These are phyloP conservation scores for Trichopus zeylanicus DNA, from an alignment of 116 monocot species.

Conservation along the genomic window DNA sequence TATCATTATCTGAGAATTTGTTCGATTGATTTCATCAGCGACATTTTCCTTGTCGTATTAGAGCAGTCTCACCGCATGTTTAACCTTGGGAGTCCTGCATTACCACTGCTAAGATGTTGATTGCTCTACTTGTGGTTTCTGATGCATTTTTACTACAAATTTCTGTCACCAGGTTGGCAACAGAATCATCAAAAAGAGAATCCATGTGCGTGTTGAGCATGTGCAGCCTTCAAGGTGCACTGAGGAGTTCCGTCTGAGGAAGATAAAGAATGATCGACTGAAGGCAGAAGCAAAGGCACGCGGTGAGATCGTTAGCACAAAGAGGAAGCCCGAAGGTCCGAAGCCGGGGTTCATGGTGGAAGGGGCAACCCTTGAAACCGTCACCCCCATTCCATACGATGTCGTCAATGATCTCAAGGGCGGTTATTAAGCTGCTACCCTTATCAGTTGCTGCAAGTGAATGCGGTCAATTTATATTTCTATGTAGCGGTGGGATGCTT, in stretches of 20 bases:
- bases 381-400: conserved; percentile 43
- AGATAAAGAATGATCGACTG: conserved; percentile 32
- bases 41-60: no score
- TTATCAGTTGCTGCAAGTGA: background rate
- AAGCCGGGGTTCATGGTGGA: conserved; percentile 36
- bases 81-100: no score
- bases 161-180: conserved; percentile 20
- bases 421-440: conserved; percentile 15
- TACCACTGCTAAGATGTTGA: background rate
- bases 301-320: conserved; percentile 36
- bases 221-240: conserved; percentile 30
- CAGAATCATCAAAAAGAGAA: conserved; percentile 37
- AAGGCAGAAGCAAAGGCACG: conserved; percentile 32
- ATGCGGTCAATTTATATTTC: no score
- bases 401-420: conserved; percentile 48
- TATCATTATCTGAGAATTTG: no score
- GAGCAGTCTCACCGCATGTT: no score
- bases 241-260: conserved; percentile 30
- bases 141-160: background rate
- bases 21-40: no score
- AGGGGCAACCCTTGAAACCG: conserved; percentile 26
- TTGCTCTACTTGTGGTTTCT: background rate
- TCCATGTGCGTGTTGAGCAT: conserved; percentile 32
- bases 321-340: conserved; percentile 33
- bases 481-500: no score